A percentile compares a stretch with the other conserved stretches of the same genome.
phyloP scores from a whole-genome alignment of 1,139 yeast species.

The Geotrichum klebahnii region DNA sequence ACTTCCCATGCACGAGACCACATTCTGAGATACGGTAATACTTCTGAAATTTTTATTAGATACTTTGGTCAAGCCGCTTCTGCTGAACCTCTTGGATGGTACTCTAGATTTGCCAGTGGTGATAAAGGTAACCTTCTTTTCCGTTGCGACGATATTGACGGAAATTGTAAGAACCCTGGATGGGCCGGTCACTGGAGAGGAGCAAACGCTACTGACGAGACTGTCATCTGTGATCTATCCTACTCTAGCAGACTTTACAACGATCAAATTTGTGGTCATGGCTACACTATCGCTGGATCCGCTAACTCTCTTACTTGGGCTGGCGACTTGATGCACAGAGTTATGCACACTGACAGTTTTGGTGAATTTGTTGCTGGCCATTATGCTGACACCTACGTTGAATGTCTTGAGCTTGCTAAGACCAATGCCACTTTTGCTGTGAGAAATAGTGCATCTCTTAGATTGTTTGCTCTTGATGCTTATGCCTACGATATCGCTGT shows the following conservation, averaged over 20 bases:
- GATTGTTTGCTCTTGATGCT: conserved; percentile 34
- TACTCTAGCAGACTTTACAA: conserved; percentile 29
- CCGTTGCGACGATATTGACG: conserved; percentile 42
- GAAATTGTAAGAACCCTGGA: conserved; percentile 37
- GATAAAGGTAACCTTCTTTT: conserved; percentile 37
- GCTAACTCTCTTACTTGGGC: conserved; percentile 33
- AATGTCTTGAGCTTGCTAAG: conserved; percentile 32
- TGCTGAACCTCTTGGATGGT: conserved; percentile 41
- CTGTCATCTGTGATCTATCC: conserved; percentile 36
- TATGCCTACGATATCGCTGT: conserved; percentile 26
- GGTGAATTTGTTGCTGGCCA: conserved; percentile 32
- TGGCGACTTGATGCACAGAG: conserved; percentile 23
- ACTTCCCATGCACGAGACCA: conserved; percentile 36
- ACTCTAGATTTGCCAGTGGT: conserved; percentile 34
- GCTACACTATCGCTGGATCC: conserved; percentile 28
- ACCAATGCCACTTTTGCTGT: conserved; percentile 33
- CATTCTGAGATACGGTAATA: conserved; percentile 33
- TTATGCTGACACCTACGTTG: conserved; percentile 33
- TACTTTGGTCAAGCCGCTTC: conserved; percentile 38
- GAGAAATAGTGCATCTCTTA: conserved; percentile 29
- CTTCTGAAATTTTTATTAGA: conserved; percentile 31
- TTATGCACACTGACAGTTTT: conserved; percentile 34
- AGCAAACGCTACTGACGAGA: conserved; percentile 39
- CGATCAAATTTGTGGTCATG: conserved; percentile 30
- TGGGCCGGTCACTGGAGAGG: conserved; percentile 45